Base-by-base conservation (phyloP, 2,329 filamentous ascomycete genomes). In the Fusarium floridanum region DNA sequence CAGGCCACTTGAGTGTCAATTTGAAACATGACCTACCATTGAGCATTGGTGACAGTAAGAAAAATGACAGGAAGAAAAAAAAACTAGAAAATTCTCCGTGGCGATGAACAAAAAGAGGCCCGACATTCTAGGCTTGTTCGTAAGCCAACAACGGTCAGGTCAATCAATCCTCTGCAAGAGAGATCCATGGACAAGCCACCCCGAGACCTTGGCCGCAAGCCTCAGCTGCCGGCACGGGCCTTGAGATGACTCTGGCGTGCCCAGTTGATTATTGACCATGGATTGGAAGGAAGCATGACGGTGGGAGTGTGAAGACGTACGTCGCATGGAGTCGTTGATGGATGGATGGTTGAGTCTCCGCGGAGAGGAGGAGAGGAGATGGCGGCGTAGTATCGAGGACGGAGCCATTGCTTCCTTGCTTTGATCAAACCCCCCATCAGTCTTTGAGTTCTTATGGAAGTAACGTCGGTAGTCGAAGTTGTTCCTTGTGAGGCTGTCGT, bases 401-500 rank as follows among this genome's bases (percentile, higher is more conserved):
- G 56, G 56, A 9, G 29, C 56, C 34, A 37, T 11, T n/a, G 16
- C 56, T 53, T n/a, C 3, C 24, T 39, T 59, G 22, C 5, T 17
- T 39, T 59, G 20, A 59, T 59, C 34, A 60, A 60, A 14, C 34
- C 56, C 10, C 10, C 32, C 55, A 57, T 60, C 34, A n/a, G 16
- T 32, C 36, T 60, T 24, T 29, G 22, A n/a, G 56, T 50, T 41
- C 20, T 17, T 27, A n/a, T 24, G n/a, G 34, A 39, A 39, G 36
- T 17, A 37, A 39, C 36, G 56, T 60, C 56, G 20, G 50, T 55
- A 57, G 45, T 41, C 16, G 61, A 12, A 17, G n/a, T 17, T 36
- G 50, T 45, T 70, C 48, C 24, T 48, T 22, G 57, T 65, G 69
- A 75, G 72, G 72, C 72, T 73, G 56, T 75, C 11, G 45, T 36